Base-by-base conservation (phyloP, 345 rosid genomes). In the Hibiscus tridactylites region DNA sequence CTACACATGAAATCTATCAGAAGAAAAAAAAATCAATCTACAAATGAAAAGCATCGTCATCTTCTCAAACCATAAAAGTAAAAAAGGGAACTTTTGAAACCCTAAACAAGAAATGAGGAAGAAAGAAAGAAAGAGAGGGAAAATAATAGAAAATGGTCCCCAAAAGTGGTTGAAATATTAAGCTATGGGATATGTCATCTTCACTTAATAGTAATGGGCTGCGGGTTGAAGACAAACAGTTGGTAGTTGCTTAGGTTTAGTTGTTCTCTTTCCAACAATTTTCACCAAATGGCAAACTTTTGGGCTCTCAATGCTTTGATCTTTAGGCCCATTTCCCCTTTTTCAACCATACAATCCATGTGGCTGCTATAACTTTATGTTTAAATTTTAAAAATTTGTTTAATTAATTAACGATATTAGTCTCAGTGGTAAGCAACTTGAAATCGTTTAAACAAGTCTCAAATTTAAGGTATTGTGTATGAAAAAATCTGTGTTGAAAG, bases 121-220 rank as follows among this genome's bases (percentile, higher is more conserved):
- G 0, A 44, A 11, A 9, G 71, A 4, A 37, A 49, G 12, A 67
- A 6, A 7, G 42, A 57, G 11, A 16, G 33, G 5, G 16, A 49
- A 68, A 68, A 58, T 6, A 65, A 4, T 24, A 49, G 57, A 44
- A 63, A 46, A 77, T 79, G 85, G 86, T 83, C 81, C 24, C 81
- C 24, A 68, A 73, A 73, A 65, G 72, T 49, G 68, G 77, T 49
- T 78, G 81, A 49, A 70, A 59, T 42, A 44, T 37, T 17, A 29
- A 53, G 75, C 28, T 0, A 0, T 21, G 70, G 66, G 76, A 33
- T 2, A 9, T 54, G 75, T 66, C 72, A 57, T 5, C 65, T 66
- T 77, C 81, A 62, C 5, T 24, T 52, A 63, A 76, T 72, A 78
- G 82, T 76, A 74, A 70, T 70, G 82, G 86, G 84, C 84, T 76